phyloP scores from a whole-genome alignment of 208 protist species.

The Leishmania martiniquensis region DNA sequence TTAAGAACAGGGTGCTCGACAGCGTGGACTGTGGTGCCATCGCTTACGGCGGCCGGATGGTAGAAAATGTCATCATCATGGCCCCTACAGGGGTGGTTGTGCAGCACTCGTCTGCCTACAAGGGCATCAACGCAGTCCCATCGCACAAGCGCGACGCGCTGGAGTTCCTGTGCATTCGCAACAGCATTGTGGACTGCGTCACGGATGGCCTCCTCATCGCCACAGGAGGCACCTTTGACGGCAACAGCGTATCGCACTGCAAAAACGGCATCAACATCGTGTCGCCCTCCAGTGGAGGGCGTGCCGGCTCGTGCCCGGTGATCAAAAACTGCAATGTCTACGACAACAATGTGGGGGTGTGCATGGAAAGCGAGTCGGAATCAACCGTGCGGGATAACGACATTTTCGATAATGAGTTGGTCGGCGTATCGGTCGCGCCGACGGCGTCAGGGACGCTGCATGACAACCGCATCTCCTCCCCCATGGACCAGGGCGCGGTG shows the following conservation, averaged over 20 bases:
- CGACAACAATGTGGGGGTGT: constrained; percentile 63
- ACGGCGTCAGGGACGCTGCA: constrained; percentile 58
- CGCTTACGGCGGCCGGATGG: constrained; percentile 66
- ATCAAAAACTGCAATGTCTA: constrained; percentile 63
- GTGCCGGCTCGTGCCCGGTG: constrained; percentile 18
- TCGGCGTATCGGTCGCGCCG: constrained; percentile 49
- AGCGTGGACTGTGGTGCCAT: constrained; percentile 60
- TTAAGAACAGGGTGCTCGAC: constrained; percentile 55
- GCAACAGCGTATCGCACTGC: constrained; percentile 71
- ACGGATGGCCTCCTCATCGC: constrained; percentile 63
- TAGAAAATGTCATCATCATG: constrained; percentile 63
- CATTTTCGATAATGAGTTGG: constrained; percentile 79
- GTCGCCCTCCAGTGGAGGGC: constrained; percentile 13
- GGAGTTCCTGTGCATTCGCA: constrained; percentile 47
- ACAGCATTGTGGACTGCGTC: constrained; percentile 62
- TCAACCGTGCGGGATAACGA: constrained; percentile 64
- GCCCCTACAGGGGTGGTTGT: constrained; percentile 59
- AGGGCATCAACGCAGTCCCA: constrained; percentile 63
- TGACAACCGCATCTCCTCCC: constrained; percentile 74
- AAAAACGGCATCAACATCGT: constrained; percentile 59
- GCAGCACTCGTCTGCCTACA: constrained; percentile 54
- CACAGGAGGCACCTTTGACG: constrained; percentile 51
- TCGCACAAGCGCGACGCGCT: constrained; percentile 38
- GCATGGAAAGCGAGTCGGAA: constrained; percentile 50
- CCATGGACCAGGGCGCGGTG: constrained; percentile 59